Base-by-base conservation (phyloP, 108 stramenopile species). In the Conticribra weissflogii region DNA sequence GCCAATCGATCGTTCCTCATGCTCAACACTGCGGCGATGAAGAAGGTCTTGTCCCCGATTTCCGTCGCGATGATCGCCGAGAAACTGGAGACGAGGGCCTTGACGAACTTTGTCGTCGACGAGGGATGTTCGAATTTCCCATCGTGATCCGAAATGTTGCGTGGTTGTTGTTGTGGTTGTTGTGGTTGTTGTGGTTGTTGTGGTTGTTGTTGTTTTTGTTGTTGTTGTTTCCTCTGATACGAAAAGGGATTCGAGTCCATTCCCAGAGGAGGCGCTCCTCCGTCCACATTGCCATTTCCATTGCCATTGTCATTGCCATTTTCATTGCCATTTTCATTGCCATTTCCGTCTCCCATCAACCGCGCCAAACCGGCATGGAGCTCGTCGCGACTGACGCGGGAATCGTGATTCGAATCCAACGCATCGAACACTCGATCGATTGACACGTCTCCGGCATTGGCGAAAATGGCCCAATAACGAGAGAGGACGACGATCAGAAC, bases 41-140 rank as follows among this genome's bases (percentile, higher is more conserved):
- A 99, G 71, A 99, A 99, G 21, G 99, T 99, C 80, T 99, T 99
- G 88, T 99, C 99, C 8, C 99, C 99, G 56, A 99, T 95, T 86
- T 99, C 99, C 0, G 99, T 98, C 24, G 98, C 98, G 19, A 99
- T 75, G 61, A 99, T 99, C 71, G 99, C 90, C 60, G 91, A 88
- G 52, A 91, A 82, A 25, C 82, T 80, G 28, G 82, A 78, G 4
- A 92, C 74, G 48, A 93, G 91, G 3, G 82, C 93, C 36, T 88
- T 89, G 58, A 79, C 2, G 50, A 79, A 79, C 12, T 71, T 52
- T n/a, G 59, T 79, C 16, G 71, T 69, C 29, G 59, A 46, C 25
- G 59, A 54, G 28, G 78, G 78, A 57, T 72, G 56, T 29, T 79
- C 60, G 25, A 79, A 79, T 63, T 79, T 79, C 51, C 33, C 32